phyloP scores from a whole-genome alignment of 345 rosid genomes.

The Citrus medica region DNA sequence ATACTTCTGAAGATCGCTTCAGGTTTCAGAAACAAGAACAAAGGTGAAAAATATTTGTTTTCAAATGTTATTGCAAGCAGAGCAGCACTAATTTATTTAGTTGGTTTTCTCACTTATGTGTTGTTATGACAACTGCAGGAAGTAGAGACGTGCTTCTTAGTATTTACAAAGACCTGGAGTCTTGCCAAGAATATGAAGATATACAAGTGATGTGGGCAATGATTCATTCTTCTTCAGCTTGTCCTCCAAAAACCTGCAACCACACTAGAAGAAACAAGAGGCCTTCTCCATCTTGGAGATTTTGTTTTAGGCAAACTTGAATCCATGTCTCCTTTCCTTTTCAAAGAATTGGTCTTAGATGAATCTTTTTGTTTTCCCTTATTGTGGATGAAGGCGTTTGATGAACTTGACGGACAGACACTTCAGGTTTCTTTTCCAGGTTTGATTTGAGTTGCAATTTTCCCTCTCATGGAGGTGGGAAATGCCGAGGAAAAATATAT shows the following conservation, averaged over 20 bases:
- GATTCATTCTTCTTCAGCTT: constrained; percentile 54
- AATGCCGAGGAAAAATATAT: neutral
- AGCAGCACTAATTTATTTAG: neutral
- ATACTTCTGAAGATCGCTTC: constrained; percentile 35
- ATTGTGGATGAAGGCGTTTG: neutral
- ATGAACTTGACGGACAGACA: neutral
- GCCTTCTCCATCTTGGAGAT: constrained; percentile 19
- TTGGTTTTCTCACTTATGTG: neutral
- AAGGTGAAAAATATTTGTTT: constrained; percentile 31
- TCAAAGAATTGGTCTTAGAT: no score
- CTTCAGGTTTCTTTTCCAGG: neutral
- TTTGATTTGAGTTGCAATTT: neutral
- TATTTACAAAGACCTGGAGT: constrained; percentile 59
- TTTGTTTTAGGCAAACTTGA: constrained; percentile 33
- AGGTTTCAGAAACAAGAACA: constrained; percentile 28
- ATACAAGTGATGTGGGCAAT: constrained; percentile 68
- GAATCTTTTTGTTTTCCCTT: neutral
- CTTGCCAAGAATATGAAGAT: constrained; percentile 53
- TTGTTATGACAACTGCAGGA: constrained; percentile 24
- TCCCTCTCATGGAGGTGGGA: neutral
- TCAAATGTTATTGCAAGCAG: neutral
- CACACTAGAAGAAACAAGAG: constrained; percentile 17
- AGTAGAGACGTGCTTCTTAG: constrained; percentile 30
- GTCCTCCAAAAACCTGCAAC: constrained; percentile 7
- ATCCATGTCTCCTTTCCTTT: neutral